Conservation (phyloP, 1,284 basidiomycete genomes). For the Psilocybe mexicana region DNA sequence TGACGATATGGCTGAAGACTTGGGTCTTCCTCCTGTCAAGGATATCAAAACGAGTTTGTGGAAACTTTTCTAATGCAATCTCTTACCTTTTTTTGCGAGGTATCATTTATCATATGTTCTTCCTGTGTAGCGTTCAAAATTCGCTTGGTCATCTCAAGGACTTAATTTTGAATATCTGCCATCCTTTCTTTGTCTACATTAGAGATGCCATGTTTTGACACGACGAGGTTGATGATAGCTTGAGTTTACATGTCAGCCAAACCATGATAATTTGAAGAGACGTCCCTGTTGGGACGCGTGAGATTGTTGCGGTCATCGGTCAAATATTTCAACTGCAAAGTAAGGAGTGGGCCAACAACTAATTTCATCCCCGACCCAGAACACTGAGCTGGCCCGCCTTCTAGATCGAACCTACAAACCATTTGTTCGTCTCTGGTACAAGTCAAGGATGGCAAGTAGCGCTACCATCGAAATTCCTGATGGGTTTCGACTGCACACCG, state of each 20-base stretch:
- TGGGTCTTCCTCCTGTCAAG: conserved; percentile 39
- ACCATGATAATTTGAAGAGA: not conserved
- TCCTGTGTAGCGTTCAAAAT: too few relatives aligned
- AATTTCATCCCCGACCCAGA: not conserved
- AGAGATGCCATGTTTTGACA: too few relatives aligned
- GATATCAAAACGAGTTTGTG: conserved; percentile 34
- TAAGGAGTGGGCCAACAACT: not conserved
- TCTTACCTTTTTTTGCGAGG: not conserved
- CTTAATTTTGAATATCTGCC: too few relatives aligned
- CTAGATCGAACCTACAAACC: conserved; percentile 4
- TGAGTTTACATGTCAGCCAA: too few relatives aligned
- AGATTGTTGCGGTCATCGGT: conserved; percentile 5
- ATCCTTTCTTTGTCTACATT: too few relatives aligned
- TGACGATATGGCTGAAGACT: conserved; percentile 46
- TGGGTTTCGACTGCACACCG: conserved; percentile 80
- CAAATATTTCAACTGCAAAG: not conserved
- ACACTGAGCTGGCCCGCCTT: conserved; percentile 13
- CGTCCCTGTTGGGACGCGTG: conserved; percentile 8
- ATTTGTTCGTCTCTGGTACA: conserved; percentile 9
- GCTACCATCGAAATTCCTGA: conserved; percentile 54
- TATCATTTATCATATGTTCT: not conserved
- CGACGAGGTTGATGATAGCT: too few relatives aligned
- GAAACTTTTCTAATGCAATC: conserved; percentile 28
- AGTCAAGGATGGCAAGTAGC: conserved; percentile 22
- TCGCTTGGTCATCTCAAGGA: too few relatives aligned